Conservation (phyloP, 148 eudicot species). For the Suaeda aralocaspica region DNA sequence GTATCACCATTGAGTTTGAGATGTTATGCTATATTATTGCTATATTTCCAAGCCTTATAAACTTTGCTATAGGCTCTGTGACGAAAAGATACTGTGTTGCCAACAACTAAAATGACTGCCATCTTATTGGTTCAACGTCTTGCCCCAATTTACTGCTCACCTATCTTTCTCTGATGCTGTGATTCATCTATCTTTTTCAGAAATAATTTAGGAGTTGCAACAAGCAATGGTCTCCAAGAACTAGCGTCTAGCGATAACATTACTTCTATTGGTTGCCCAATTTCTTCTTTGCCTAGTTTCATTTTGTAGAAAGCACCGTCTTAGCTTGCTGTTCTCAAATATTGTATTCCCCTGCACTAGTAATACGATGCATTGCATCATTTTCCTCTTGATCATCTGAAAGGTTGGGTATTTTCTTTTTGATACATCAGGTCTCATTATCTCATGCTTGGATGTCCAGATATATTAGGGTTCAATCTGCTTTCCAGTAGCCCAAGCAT, state of each 20-base stretch:
- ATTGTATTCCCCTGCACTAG: neutral
- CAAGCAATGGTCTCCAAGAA: neutral
- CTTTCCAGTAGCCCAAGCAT: neutral
- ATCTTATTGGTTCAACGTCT: neutral
- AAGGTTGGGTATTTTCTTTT: neutral
- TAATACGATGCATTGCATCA: neutral
- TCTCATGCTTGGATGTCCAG: constrained; percentile 2
- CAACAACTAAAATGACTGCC: neutral
- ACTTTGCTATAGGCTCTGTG: neutral
- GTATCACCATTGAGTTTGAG: neutral
- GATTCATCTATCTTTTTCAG: neutral
- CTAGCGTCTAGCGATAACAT: neutral
- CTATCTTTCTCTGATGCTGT: neutral
- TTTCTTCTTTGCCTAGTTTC: neutral
- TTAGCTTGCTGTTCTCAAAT: neutral
- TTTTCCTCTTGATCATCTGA: neutral
- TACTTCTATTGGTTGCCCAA: neutral
- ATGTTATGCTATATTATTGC: neutral
- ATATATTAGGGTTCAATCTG: neutral
- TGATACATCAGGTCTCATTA: constrained; percentile 6
- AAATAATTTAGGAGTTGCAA: neutral
- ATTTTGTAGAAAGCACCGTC: neutral
- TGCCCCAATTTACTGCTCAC: neutral
- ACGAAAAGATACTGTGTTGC: neutral
- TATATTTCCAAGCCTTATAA: neutral